phyloP scores from a whole-genome alignment of 192 early-diverging fungal genomes.

The Anaeromyces robustus region DNA sequence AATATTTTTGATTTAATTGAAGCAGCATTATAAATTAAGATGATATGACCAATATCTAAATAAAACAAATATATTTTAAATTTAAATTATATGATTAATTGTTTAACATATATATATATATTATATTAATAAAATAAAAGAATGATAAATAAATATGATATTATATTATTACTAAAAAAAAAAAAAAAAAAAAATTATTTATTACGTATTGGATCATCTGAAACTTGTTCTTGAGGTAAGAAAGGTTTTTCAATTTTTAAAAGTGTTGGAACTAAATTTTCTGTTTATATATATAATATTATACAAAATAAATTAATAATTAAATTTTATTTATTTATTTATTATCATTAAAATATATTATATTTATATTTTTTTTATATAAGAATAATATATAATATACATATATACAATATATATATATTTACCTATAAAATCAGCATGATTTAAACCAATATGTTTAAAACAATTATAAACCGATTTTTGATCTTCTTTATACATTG shows the following conservation, averaged over 20 bases:
- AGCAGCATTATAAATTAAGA: conserved; percentile 65
- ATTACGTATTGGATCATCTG: not conserved
- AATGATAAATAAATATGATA: too few species aligned
- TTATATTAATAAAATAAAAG: too few species aligned
- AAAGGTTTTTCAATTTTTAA: not conserved
- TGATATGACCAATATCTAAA: conserved; percentile 57
- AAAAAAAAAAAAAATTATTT: too few species aligned
- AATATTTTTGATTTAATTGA: conserved; percentile 26
- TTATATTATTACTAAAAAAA: too few species aligned
- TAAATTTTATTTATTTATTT: conserved; percentile 17
- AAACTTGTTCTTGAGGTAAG: not conserved
- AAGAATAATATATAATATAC: too few species aligned
- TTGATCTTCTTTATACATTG: conserved; percentile 50
- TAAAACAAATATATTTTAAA: too few species aligned
- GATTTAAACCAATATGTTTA: conserved; percentile 38
- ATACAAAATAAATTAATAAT: conserved; percentile 40
- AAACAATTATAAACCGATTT: conserved; percentile 52
- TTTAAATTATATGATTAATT: too few species aligned
- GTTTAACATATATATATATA: too few species aligned
- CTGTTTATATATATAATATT: conserved; percentile 49
- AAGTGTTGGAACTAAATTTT: conserved; percentile 15
- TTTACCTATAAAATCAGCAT: conserved; percentile 23
- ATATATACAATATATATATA: conserved; percentile 11
- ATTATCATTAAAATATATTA: too few species aligned
- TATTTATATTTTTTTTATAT: too few species aligned